Conservation (phyloP, 73 alveolate genomes). For the Diophrys appendiculata region DNA sequence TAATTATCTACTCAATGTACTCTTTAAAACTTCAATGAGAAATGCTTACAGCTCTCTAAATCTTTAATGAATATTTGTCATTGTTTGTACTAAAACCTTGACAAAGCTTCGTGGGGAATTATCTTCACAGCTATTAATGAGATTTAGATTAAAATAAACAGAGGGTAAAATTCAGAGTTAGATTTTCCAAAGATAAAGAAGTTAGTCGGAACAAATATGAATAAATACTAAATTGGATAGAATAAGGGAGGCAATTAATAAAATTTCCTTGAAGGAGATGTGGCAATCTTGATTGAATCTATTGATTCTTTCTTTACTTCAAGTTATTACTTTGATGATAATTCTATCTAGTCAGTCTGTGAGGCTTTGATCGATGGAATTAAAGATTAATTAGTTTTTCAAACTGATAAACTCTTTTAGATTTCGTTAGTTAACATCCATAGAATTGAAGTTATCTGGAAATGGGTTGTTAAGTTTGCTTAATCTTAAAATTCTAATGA, state of each 20-base stretch:
- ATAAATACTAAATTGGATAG: neutral
- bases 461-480: constrained; percentile 23
- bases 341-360: neutral
- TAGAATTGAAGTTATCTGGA: constrained; percentile 77
- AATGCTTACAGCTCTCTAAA: neutral
- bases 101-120: neutral
- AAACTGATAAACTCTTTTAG: constrained; percentile 21
- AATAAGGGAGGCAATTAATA: neutral
- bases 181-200: neutral
- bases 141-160: neutral
- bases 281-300: neutral
- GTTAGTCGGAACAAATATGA: neutral
- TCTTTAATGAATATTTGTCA: neutral
- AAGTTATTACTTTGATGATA: neutral
- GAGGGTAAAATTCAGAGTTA: neutral
- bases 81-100: neutral
- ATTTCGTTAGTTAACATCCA: constrained; percentile 68
- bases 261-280: neutral
- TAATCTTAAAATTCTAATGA: neutral
- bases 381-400: neutral
- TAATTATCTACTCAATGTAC: neutral
- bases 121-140: neutral
- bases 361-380: neutral
- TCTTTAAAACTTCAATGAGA: neutral
- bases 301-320: neutral